These are phyloP conservation scores for Suillus weaverae DNA, from an alignment of 768 basidiomycete genomes.

Conservation along the genomic window DNA sequence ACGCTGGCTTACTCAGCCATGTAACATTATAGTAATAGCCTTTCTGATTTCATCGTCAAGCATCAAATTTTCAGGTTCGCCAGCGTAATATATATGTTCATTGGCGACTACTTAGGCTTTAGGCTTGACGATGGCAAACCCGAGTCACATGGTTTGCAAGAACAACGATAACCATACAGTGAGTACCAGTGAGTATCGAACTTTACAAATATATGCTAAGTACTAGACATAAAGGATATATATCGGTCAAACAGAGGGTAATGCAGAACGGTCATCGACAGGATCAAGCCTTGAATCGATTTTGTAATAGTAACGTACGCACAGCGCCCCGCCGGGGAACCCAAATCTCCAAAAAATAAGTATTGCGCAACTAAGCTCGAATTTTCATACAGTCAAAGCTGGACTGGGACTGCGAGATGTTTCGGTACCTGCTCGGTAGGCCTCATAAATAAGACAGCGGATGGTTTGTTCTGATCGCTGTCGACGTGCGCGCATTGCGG, in stretches of 20 bases:
- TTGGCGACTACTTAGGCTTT: background rate
- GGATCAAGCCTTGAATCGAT: background rate
- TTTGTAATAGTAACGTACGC: background rate
- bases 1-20: too few species aligned
- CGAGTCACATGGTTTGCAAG: background rate
- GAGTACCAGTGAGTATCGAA: background rate
- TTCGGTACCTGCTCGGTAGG: background rate
- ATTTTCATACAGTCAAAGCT: background rate
- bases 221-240: background rate
- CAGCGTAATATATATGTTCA: too few species aligned
- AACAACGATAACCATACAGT: background rate
- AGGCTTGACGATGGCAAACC: background rate
- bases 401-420: background rate
- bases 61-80: too few species aligned
- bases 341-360: background rate
- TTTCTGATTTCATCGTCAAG: too few species aligned
- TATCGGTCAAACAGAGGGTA: background rate
- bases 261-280: background rate
- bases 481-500: background rate
- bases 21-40: too few species aligned
- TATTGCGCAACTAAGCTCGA: background rate
- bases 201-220: background rate
- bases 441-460: constrained; percentile 2
- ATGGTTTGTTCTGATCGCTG: constrained; percentile 22
- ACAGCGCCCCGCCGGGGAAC: background rate